A percentile compares a stretch with the other conserved stretches of the same genome.
Evolutionary conservation across 352 stramenopile genomes (phyloP).

Genomic region (Pythium diclinum): DNA sequence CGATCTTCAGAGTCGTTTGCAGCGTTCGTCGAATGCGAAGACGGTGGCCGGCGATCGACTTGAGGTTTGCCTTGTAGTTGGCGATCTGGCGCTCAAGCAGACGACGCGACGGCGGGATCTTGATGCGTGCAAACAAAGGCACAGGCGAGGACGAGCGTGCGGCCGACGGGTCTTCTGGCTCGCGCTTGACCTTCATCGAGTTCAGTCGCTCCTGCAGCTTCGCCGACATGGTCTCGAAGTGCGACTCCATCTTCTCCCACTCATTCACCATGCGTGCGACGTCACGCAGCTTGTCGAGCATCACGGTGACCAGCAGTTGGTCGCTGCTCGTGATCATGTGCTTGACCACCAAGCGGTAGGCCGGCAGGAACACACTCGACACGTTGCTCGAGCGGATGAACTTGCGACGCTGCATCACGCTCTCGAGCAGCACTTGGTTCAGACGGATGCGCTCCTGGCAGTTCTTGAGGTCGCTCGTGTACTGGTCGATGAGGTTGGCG

Average conservation of each 20-base stretch:
- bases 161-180: constrained; percentile 14
- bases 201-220: constrained; percentile 44
- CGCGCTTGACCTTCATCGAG: constrained; percentile 33
- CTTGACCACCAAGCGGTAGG: constrained; percentile 61
- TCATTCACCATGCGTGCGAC: constrained; percentile 62
- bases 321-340: constrained; percentile 70
- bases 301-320: constrained; percentile 66
- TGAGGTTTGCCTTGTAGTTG: constrained; percentile 61
- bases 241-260: constrained; percentile 68
- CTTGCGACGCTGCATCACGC: constrained; percentile 58
- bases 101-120: constrained; percentile 60
- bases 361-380: constrained; percentile 59
- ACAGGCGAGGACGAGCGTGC: constrained; percentile 23
- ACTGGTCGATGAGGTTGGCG: constrained; percentile 50
- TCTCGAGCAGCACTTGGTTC: constrained; percentile 59
- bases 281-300: constrained; percentile 65
- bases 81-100: constrained; percentile 70
- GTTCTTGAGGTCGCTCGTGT: constrained; percentile 48
- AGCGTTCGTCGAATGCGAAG: constrained; percentile 49
- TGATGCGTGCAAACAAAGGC: constrained; percentile 49
- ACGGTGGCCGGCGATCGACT: constrained; percentile 45
- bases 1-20: constrained; percentile 53
- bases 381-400: constrained; percentile 65
- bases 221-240: constrained; percentile 64
- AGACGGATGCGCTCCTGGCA: constrained; percentile 54